Base-by-base conservation (phyloP, 257 asterid species). In the Petunia axillaris region DNA sequence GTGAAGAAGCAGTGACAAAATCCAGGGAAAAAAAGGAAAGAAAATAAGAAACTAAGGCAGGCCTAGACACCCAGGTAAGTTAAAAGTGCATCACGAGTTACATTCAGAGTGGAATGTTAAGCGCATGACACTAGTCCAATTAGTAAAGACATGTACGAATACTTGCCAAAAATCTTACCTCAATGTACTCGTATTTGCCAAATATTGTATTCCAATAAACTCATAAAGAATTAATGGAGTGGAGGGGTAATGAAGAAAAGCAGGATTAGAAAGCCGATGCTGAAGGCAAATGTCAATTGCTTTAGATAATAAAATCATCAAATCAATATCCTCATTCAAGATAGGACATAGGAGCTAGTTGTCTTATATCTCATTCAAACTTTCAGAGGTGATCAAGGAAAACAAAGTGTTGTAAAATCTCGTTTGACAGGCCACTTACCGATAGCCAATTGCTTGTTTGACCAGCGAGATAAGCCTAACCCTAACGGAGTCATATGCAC, bases 401-500 rank as follows among this genome's bases (percentile, higher is more conserved):
- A 65, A 65, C 6, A 36, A 40, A 65, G 53, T 3, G 9, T 39
- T 48, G 60, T 5, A 71, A 11, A 48, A 37, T 35, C 52, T 46
- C 25, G 38, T 80, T 14, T 15, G 13, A 75, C 50, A n/a, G 76
- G 68, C 46, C 48, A 86, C 87, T 84, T 87, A 96, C 98, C 85
- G 83, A 90, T 87, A 83, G 82, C 90, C 93, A 81, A 88, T 88
- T 82, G 96, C 97, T 89, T 91, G 93, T 82, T 90, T 93, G 75
- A 95, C 81, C 81, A 95, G 96, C 15, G 89, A 83, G 83, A 95
- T 86, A 71, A 93, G 91, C 88, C 97, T 92, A 62, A 97, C 82
- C 82, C 99, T 88, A 77, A 92, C 97, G 5, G 99, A 95, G 89
- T 95, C 99, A 85, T 95, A 95, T 70, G 99, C 99, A 80, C 89